Base-by-base conservation (phyloP, 345 rosid species). In the Pelargonium nanum region DNA sequence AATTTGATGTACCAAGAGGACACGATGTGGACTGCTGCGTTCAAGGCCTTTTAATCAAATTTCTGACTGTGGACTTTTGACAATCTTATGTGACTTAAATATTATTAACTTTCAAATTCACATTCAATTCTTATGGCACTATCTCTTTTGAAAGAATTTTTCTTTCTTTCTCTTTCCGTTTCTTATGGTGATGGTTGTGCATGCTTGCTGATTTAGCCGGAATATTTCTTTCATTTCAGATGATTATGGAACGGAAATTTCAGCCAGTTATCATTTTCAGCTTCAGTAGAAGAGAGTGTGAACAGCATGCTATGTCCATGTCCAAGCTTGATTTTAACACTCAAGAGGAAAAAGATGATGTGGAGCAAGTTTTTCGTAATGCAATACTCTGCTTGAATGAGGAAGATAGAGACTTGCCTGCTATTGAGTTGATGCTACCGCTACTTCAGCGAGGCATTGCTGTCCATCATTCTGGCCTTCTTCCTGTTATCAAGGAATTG, bases 241-340 rank as follows among this genome's bases (percentile, higher is more conserved):
- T 93, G 99, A 89, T 89, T 59, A 89, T 85, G 99, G 97, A 93
- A 66, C 77, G 90, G 40, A 83, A 85, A 65, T 89, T 89, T 79
- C 85, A 93, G 61, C 99, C 99, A 15, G 97, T 93, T 68, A 89
- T 93, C 70, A 89, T 89, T 71, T 93, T 93, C 77, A 93, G 97
- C 81, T 93, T 93, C 77, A 93, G 99, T 79, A 87, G 97, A 80
- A 86, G 99, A 76, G 99, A 89, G 70, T 87, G 96, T 65, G 99
- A 93, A 69, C 89, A 93, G 57, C 94, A 89, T 78, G 99, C 99
- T 48, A 80, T 89, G 90, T 93, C 94, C 56, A 89, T 93, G 97
- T 82, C 96, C 56, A 93, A 87, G 79, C 99, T 93, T 62, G 97
- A 93, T 79, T 93, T 89, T 74, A 89, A 89, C 80, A 81, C 91